These are phyloP conservation scores for Ceratocystis colombiana DNA, from an alignment of 2,329 filamentous ascomycete genomes.

Conservation along the genomic window DNA sequence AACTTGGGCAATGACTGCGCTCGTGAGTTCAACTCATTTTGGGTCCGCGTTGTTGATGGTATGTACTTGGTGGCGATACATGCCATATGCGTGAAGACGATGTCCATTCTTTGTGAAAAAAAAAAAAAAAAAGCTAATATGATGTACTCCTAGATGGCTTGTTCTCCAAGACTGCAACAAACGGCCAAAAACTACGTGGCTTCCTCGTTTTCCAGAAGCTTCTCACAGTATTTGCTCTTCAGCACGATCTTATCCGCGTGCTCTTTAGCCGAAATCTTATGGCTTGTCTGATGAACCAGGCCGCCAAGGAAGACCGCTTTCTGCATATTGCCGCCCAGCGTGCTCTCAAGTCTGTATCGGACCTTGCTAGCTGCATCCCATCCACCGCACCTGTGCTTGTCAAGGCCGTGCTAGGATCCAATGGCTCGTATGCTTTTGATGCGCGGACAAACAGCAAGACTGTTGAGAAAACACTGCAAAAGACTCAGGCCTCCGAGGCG, in stretches of 20 bases:
- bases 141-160: slow-evolving; percentile 52
- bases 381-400: slow-evolving; percentile 52
- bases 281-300: slow-evolving; percentile 71
- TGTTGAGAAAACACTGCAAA: slow-evolving; percentile 60
- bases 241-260: slow-evolving; percentile 38
- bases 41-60: slow-evolving; percentile 80
- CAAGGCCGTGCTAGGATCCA: slow-evolving; percentile 55
- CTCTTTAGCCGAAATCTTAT: slow-evolving; percentile 80
- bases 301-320: slow-evolving; percentile 65
- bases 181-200: slow-evolving; percentile 84
- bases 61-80: slow-evolving; percentile 33
- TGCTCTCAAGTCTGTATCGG: slow-evolving; percentile 60
- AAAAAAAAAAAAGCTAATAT: neutral
- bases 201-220: slow-evolving; percentile 78
- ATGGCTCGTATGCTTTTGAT: slow-evolving; percentile 72
- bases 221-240: slow-evolving; percentile 45
- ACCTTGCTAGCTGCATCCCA: slow-evolving; percentile 51
- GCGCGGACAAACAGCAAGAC: slow-evolving; percentile 77
- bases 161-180: slow-evolving; percentile 70
- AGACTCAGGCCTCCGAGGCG: slow-evolving; percentile 47
- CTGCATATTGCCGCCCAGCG: slow-evolving; percentile 70
- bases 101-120: neutral
- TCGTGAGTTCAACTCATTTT: slow-evolving; percentile 62
- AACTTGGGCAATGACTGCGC: slow-evolving; percentile 33
- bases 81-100: neutral